phyloP scores from a whole-genome alignment of 1,284 basidiomycete genomes.

The Limonomyces culmigenus region DNA sequence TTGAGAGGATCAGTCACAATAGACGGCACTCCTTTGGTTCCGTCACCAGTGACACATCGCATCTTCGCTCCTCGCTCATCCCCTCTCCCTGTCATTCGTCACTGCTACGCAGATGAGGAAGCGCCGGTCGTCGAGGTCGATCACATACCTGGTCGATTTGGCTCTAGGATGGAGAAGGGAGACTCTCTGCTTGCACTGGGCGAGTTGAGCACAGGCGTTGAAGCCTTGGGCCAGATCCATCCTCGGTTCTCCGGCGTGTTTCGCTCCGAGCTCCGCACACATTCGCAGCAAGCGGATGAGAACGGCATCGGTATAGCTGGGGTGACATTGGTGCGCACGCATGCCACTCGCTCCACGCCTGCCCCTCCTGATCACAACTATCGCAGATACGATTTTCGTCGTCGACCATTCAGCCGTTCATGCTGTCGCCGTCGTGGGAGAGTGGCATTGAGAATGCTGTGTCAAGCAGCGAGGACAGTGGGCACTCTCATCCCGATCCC shows the following conservation, averaged over 20 bases:
- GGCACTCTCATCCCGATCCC: no score
- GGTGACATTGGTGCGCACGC: no score
- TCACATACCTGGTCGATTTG: slow-evolving; percentile 6
- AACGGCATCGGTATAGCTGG: slow-evolving; percentile 4
- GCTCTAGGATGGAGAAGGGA: slow-evolving; percentile 5
- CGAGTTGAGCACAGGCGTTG: not conserved
- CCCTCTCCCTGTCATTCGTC: slow-evolving; percentile 39
- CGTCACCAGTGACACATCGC: slow-evolving; percentile 22
- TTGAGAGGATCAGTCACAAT: slow-evolving; percentile 37
- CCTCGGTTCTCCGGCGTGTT: slow-evolving; percentile 42
- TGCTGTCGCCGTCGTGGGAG: no score
- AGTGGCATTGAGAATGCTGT: no score
- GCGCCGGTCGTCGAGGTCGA: not conserved
- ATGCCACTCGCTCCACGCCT: no score
- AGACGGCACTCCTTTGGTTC: slow-evolving; percentile 25
- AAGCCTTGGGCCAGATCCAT: slow-evolving; percentile 19
- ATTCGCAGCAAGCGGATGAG: not conserved
- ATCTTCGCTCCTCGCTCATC: slow-evolving; percentile 54
- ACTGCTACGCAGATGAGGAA: slow-evolving; percentile 7
- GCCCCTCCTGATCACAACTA: no score
- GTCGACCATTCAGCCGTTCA: no score
- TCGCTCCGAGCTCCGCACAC: slow-evolving; percentile 4
- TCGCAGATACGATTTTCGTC: no score
- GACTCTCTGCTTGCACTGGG: not conserved
- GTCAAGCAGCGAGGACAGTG: no score